Base-by-base conservation (phyloP, 2,329 filamentous ascomycete species). In the Cladosporium sp. region DNA sequence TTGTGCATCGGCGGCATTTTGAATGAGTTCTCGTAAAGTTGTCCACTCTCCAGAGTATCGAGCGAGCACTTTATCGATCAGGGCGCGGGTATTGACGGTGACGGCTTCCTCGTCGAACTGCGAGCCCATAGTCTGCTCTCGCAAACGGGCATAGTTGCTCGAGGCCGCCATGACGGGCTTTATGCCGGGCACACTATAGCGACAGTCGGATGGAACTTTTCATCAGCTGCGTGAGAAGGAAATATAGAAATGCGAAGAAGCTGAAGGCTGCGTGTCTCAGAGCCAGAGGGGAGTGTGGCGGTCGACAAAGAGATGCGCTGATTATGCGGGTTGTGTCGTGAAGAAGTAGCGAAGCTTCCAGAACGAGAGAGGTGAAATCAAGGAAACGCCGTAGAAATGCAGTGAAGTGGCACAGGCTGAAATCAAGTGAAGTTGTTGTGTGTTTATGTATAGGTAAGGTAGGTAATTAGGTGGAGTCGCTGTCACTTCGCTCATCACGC, bases 31-130 rank as follows among this genome's bases (percentile, higher is more conserved):
- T 75, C 93, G 83, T 15, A 98, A 73, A 11, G 82, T 83, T 11
- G 80, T 83, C 85, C 92, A 96, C 74, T 98, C 94, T 61, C 93
- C 92, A 2, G 91, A 95, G 67, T 98, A 98, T 64, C 93, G 80
- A 8, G 93, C 93, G 43, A 98, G 79, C 9, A 98, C 92, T 70
- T 98, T 98, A 73, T 97, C 94, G 65, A 98, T 98, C 60, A 98
- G 72, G 38, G 93, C 93, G 63, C 94, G 80, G 42, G 93, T 98
- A 66, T 98, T 95, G 63, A 98, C 93, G 0, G 93, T 98, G 50
- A 98, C 93, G 36, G 93, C 93, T 70, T 97, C 93, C 69, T 97
- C 93, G 60, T 95, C 89, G 54, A 90, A 86, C 57, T 88, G 88
- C 51, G 88, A 85, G 50, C 80, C 83, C 73, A 98, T 80, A 20